Percentiles rank a stretch among this genome's conserved stretches.
These are phyloP conservation scores for Alternaria burnsii DNA, from an alignment of 2,329 filamentous ascomycete species.

Conservation along the genomic window DNA sequence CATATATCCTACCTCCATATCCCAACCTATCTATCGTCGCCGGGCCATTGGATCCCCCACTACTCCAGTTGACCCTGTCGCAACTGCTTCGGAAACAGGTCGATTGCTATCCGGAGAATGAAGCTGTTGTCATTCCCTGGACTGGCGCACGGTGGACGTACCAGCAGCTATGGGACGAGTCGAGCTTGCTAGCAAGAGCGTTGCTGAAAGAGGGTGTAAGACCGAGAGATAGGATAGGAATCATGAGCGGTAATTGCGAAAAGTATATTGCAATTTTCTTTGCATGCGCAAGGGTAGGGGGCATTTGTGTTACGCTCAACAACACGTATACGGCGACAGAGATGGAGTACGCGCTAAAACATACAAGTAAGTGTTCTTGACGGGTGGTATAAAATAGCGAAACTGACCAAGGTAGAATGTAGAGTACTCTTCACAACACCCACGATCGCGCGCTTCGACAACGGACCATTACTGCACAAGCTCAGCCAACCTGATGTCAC, in stretches of 20 bases:
- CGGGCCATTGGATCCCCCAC: constrained; percentile 72
- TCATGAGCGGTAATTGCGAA: constrained; percentile 73
- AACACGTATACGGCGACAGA: constrained; percentile 82
- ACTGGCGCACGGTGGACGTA: constrained; percentile 78
- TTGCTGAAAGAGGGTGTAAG: constrained; percentile 72
- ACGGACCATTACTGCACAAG: constrained; percentile 64
- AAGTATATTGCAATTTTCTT: constrained; percentile 74
- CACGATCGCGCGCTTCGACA: constrained; percentile 71
- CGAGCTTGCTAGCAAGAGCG: constrained; percentile 51
- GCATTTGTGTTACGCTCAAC: constrained; percentile 75
- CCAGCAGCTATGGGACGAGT: constrained; percentile 50
- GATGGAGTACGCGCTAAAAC: constrained; percentile 73
- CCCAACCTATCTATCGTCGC: constrained; percentile 67
- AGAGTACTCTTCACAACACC: constrained; percentile 77
- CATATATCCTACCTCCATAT: constrained; percentile 49
- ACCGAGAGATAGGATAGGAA: constrained; percentile 74
- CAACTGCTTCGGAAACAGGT: constrained; percentile 77
- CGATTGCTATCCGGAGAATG: constrained; percentile 68
- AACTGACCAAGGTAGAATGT: constrained; percentile 61
- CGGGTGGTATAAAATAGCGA: background rate
- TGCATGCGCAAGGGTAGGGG: constrained; percentile 64
- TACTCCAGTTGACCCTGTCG: constrained; percentile 75
- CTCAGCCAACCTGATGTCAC: constrained; percentile 32
- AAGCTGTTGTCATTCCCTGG: constrained; percentile 79
- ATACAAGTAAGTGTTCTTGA: constrained; percentile 65